Evolutionary conservation across 2,329 filamentous ascomycete genomes (phyloP), one percentile per base, ranked within the genome.

Genomic region (Fonsecaea multimorphosa): DNA sequence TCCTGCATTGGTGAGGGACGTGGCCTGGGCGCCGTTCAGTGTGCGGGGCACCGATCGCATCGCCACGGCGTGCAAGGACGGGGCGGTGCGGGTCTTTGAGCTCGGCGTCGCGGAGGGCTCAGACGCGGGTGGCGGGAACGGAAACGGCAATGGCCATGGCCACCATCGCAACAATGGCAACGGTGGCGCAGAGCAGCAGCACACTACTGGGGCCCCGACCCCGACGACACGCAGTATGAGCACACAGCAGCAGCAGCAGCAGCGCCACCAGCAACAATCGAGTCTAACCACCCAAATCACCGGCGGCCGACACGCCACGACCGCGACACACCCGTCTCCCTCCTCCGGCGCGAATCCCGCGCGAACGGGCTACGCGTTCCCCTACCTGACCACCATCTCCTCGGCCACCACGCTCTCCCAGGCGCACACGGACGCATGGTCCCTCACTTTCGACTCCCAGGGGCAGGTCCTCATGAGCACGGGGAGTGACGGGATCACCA

Each of bases 11-110:
- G 91, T 97, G 6, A 85, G 94, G 55, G 68, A 71, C 60, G 63
- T 71, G 31, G 66, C 65, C 4, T 99, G 95, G 95, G 92, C 94
- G 0, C 91, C 93, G 55, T 94, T 93, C 12, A 96, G 93, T 70
- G 92, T 96, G 73, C 84, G 93, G 44, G 94, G 94, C 1, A 94
- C 92, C 76, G 95, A 99, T 76, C 85, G 94, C 64, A 86, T 98
- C 72, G 95, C 94, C 2, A 96, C 93, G 5, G 94, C 93, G 1
- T 95, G 92, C 75, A 96, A 96, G 77, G 95, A 99, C 75, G 94
- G 95, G 2, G 89, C 88, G 72, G 88, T 97, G 46, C 86, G 94
- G 46, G 90, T 99, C n/a, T 97, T 96, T 74, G 88, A 94, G 72
- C 77, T 96, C 19, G 87, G 65, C 4, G 65, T 70, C 8, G 36